These are phyloP conservation scores for Anthracocystis setariae DNA, from an alignment of 1,284 basidiomycete species.

Conservation along the genomic window DNA sequence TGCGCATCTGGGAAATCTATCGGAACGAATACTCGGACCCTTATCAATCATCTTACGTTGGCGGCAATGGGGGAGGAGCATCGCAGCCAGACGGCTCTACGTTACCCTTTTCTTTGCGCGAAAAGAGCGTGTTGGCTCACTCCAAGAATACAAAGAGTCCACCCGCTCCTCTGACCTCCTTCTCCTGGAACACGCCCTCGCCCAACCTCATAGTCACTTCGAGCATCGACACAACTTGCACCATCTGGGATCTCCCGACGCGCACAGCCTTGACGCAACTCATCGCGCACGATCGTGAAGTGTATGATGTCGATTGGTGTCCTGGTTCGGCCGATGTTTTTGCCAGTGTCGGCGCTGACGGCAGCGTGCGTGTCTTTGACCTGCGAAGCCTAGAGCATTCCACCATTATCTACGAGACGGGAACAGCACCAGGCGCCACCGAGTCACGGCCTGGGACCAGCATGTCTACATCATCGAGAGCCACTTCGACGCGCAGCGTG, in stretches of 20 bases:
- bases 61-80: conserved; percentile 27
- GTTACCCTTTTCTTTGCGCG: conserved; percentile 55
- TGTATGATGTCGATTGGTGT: conserved; percentile 98
- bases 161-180: conserved; percentile 66
- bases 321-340: conserved; percentile 97
- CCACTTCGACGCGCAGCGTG: conserved; percentile 32
- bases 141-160: conserved; percentile 62
- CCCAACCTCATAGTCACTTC: conserved; percentile 67
- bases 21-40: conserved; percentile 50
- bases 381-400: conserved; percentile 95
- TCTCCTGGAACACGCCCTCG: conserved; percentile 67
- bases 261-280: conserved; percentile 91
- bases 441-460: conserved; percentile 52
- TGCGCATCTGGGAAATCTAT: conserved; percentile 65
- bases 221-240: conserved; percentile 74
- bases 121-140: conserved; percentile 65
- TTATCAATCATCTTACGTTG: conserved; percentile 50
- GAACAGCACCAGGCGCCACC: conserved; percentile 39
- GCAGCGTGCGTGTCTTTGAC: conserved; percentile 94
- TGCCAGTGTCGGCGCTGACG: conserved; percentile 97
- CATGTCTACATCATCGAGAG: conserved; percentile 43
- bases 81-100: conserved; percentile 17
- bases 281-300: conserved; percentile 93
- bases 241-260: conserved; percentile 89
- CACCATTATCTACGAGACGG: conserved; percentile 90